These are phyloP conservation scores for Tuber borchii DNA, from an alignment of 495 filamentous ascomycete species.

Conservation along the genomic window DNA sequence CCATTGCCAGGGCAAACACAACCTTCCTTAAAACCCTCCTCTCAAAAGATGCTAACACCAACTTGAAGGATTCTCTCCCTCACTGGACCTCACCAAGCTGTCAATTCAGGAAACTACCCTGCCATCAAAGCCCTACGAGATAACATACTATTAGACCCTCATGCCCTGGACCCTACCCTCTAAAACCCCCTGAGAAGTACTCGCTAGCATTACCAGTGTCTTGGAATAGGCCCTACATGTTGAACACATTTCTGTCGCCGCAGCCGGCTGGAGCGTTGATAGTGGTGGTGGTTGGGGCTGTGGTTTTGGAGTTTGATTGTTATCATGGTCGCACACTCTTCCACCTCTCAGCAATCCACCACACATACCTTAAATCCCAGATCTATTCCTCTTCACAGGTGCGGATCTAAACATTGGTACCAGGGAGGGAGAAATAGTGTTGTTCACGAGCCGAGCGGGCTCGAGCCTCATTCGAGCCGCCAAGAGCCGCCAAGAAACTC, in stretches of 20 bases:
- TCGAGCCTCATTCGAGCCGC: no score
- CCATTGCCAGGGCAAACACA: not conserved
- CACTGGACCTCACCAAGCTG: constrained; percentile 1
- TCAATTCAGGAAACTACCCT: not conserved
- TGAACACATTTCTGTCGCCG: no score
- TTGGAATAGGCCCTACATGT: constrained; percentile 9
- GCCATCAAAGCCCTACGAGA: not conserved
- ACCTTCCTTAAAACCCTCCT: not conserved
- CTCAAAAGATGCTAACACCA: not conserved
- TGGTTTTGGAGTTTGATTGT: no score
- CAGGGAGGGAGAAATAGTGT: not conserved
- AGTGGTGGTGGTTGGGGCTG: no score
- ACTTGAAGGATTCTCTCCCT: not conserved
- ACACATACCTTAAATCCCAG: not conserved
- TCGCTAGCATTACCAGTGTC: not conserved
- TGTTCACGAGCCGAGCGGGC: no score
- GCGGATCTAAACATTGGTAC: not conserved
- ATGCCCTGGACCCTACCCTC: not conserved
- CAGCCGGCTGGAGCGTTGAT: no score
- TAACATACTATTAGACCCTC: not conserved
- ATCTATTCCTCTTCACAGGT: constrained; percentile 8
- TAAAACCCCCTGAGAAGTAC: not conserved
- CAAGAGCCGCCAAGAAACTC: no score
- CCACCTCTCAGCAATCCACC: constrained; percentile 12
- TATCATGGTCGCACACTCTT: not conserved